Conservation (phyloP, 192 early-diverging fungal species). For the Linderina pennispora region DNA sequence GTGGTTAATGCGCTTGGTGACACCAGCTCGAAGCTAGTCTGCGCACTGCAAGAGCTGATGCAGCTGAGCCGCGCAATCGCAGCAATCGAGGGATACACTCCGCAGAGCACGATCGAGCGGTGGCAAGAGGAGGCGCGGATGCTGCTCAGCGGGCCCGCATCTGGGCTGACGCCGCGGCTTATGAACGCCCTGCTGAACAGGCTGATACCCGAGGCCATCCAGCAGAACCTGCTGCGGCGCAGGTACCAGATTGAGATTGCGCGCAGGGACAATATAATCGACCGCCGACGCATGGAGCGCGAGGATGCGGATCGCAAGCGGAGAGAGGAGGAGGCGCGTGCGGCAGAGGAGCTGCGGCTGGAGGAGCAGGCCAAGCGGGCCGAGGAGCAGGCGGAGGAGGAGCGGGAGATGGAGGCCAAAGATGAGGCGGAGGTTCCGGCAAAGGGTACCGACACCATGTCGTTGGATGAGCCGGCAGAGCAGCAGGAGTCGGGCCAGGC, state of each 20-base stretch:
- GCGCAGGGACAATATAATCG: conserved; percentile 25
- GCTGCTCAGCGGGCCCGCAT: conserved; percentile 60
- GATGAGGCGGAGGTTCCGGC: conserved; percentile 20
- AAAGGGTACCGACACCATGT: no score
- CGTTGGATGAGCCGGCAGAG: neutral
- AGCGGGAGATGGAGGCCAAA: neutral
- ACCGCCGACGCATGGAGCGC: conserved; percentile 34
- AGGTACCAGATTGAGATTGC: conserved; percentile 38
- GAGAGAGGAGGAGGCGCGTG: conserved; percentile 49
- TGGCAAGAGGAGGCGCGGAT: conserved; percentile 85
- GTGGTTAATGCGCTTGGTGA: conserved; percentile 19
- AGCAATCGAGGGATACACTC: conserved; percentile 63
- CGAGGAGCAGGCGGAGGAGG: conserved; percentile 3
- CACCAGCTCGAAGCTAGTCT: conserved; percentile 3
- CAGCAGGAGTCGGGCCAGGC: conserved; percentile 27
- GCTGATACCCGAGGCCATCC: conserved; percentile 71
- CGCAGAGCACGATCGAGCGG: conserved; percentile 65
- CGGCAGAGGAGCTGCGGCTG: conserved; percentile 23
- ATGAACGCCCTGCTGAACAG: conserved; percentile 60
- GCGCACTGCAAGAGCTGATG: conserved; percentile 26
- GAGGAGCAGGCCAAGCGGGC: conserved; percentile 2
- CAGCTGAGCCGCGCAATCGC: conserved; percentile 26
- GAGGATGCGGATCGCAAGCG: conserved; percentile 46
- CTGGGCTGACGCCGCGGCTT: conserved; percentile 56
- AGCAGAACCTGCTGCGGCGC: conserved; percentile 40